Conservation (phyloP, 2,329 filamentous ascomycete species). For the Cordyceps tenuipes region DNA sequence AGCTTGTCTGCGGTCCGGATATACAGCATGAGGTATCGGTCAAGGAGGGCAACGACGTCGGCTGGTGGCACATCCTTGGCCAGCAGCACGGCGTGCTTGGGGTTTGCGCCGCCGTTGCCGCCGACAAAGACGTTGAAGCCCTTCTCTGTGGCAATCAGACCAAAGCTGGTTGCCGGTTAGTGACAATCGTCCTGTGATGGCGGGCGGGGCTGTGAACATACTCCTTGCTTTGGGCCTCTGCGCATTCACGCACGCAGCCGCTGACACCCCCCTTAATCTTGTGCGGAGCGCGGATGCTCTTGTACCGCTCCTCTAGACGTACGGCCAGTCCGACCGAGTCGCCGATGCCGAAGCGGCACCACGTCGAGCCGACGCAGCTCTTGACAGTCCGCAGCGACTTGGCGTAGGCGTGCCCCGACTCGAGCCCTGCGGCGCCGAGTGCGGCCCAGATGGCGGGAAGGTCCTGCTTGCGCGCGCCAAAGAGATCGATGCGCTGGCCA, state of each 20-base stretch:
- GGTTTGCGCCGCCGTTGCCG: constrained; percentile 82
- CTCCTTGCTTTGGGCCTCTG: constrained; percentile 90
- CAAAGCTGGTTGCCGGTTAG: constrained; percentile 49
- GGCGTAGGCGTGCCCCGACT: constrained; percentile 84
- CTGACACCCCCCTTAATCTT: constrained; percentile 89
- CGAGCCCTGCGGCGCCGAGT: constrained; percentile 76
- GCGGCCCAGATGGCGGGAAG: constrained; percentile 73
- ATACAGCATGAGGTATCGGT: constrained; percentile 88
- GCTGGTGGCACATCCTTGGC: constrained; percentile 79
- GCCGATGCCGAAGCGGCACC: constrained; percentile 83
- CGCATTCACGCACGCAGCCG: constrained; percentile 86
- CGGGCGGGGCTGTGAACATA: constrained; percentile 29
- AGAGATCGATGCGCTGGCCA: constrained; percentile 87
- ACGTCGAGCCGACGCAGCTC: constrained; percentile 83
- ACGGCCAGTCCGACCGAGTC: constrained; percentile 90
- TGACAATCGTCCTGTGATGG: neutral
- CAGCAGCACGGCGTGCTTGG: constrained; percentile 71
- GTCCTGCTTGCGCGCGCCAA: constrained; percentile 83
- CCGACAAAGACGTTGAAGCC: constrained; percentile 90
- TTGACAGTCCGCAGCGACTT: constrained; percentile 86
- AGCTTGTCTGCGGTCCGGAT: constrained; percentile 87
- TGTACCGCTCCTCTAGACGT: constrained; percentile 80
- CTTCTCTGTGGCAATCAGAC: constrained; percentile 84
- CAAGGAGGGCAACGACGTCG: constrained; percentile 74
- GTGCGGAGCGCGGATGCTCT: constrained; percentile 80